Evolutionary conservation across 768 basidiomycete genomes (phyloP), one percentile per base, ranked within the genome.

Genomic region (Lactarius indigo): DNA sequence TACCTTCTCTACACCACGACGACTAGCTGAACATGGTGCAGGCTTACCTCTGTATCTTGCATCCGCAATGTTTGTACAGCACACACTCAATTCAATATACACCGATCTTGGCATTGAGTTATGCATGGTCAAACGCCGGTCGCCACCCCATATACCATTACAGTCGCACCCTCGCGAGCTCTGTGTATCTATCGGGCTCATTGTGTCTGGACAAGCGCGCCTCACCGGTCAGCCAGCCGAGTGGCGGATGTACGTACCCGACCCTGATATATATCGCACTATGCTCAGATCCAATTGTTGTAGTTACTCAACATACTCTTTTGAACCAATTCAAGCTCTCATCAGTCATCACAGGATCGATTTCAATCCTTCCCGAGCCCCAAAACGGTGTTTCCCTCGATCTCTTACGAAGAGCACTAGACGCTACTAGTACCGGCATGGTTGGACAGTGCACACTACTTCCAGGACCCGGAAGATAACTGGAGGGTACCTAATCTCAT

Each of bases 21-120:
- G 5, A 26, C 20, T 33, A 15, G 17, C 18, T 13, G 15, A 50
- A 56, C 61, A 20, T 42, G 31, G 12, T 20, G 8, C 69, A 91
- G 90, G 91, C n/a, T 74, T 90, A 4, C 84, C 87, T 9, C 71
- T 92, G 35, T 93, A 92, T 75, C 80, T 87, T 66, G 83, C 88
- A 1, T 90, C 89, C 0, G 85, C 89, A 2, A 82, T 83, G 3
- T 84, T 92, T 68, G 77, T 92, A 23, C 82, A 88, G 23, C 90
- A 89, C 68, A 89, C 91, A 5, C 82, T 93, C 74, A 89, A 86
- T 72, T 87, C 91, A 15, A 75, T 92, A 18, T 92, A 91, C 73
- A 82, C 87, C 13, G 86, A 91, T 73, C 77, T 91, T 41, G 75
- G 72, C 4, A 83, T 93, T 42, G 79, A 80, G 44, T 75, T 90